These are phyloP conservation scores for Trichaptum fuscoviolaceum DNA, from an alignment of 768 basidiomycete species.

Conservation along the genomic window DNA sequence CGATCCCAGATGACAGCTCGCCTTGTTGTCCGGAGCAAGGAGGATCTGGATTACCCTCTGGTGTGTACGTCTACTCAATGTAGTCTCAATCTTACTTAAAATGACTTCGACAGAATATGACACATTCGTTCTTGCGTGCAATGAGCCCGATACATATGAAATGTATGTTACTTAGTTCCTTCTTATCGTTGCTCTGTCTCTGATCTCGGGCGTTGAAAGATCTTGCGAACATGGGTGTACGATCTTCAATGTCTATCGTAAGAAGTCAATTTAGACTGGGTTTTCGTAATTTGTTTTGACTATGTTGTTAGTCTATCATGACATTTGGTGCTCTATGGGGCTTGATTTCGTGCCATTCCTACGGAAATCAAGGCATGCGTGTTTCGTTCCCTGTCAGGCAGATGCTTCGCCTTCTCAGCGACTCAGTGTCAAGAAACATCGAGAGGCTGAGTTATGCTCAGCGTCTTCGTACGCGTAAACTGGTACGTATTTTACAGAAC, in stretches of 20 bases:
- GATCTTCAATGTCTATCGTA: conserved; percentile 83
- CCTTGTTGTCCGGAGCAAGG: conserved; percentile 54
- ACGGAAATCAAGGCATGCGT: conserved; percentile 73
- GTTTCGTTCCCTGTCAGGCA: conserved; percentile 82
- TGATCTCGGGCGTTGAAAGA: conserved; percentile 31
- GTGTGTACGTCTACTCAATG: conserved; percentile 32
- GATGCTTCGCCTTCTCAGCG: conserved; percentile 73
- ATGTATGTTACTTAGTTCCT: conserved; percentile 36
- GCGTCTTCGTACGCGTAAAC: conserved; percentile 67
- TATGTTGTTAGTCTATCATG: conserved; percentile 58
- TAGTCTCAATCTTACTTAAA: not conserved
- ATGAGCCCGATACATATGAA: conserved; percentile 86
- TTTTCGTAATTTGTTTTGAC: conserved; percentile 6
- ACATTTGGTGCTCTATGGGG: conserved; percentile 81
- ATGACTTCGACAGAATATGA: conserved; percentile 55
- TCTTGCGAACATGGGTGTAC: conserved; percentile 75
- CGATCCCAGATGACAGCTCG: conserved; percentile 67
- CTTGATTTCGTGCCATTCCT: conserved; percentile 72
- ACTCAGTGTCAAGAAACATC: conserved; percentile 74
- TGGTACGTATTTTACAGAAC: conserved; percentile 39
- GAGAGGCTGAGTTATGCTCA: conserved; percentile 76
- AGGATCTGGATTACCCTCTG: conserved; percentile 64
- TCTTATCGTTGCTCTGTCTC: conserved; percentile 3
- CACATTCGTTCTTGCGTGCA: conserved; percentile 76
- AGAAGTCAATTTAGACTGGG: conserved; percentile 19